These are phyloP conservation scores for Fusarium concolor DNA, from an alignment of 2,329 filamentous ascomycete species.

Conservation along the genomic window DNA sequence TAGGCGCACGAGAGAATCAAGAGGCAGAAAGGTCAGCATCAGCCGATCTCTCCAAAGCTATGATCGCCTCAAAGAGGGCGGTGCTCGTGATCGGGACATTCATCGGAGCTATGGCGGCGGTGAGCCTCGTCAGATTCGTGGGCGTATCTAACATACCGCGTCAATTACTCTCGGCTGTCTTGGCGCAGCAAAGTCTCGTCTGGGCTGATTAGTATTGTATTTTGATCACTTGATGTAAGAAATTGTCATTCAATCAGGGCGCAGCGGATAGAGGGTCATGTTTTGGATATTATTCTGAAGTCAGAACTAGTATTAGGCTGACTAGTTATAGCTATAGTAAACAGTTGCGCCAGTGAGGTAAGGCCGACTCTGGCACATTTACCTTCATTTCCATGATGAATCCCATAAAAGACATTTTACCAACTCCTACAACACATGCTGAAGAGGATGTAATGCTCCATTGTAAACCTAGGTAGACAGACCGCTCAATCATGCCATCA, in stretches of 20 bases:
- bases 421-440: conserved; percentile 39
- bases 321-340: conserved; percentile 33
- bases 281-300: conserved; percentile 6
- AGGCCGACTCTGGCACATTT: conserved; percentile 19
- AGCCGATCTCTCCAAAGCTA: conserved; percentile 6
- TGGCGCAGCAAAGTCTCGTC: conserved; percentile 39
- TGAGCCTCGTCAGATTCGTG: conserved; percentile 31
- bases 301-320: conserved; percentile 18
- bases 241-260: neutral
- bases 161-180: conserved; percentile 33
- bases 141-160: conserved; percentile 32
- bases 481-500: conserved; percentile 16
- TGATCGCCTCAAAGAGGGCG: conserved; percentile 27
- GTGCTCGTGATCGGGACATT: conserved; percentile 34
- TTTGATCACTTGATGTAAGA: neutral
- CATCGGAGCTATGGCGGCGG: conserved; percentile 27
- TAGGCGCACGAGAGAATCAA: conserved; percentile 41
- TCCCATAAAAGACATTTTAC: conserved; percentile 32
- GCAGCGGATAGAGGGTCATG: neutral
- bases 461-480: conserved; percentile 14
- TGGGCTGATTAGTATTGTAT: conserved; percentile 13
- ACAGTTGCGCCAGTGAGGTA: conserved; percentile 19
- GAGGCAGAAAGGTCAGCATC: neutral
- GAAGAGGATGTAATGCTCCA: conserved; percentile 31
- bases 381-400: conserved; percentile 11